Conservation (phyloP, 768 basidiomycete species). For the Gelatoporia subvermispora region DNA sequence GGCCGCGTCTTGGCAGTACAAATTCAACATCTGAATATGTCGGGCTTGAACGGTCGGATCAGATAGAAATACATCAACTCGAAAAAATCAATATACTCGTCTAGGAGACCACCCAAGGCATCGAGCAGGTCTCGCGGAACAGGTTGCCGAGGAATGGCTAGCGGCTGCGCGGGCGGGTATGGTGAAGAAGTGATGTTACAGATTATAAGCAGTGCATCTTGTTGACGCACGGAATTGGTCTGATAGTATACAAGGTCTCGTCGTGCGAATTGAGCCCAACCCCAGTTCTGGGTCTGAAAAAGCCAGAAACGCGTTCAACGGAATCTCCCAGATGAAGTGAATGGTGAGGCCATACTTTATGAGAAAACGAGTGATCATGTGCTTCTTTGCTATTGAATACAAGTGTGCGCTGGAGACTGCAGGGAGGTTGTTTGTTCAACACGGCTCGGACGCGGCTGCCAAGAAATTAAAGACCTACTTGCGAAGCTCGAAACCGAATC, state of each 20-base stretch:
- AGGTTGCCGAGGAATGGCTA: conserved; percentile 40
- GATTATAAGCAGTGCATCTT: conserved; percentile 69
- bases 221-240: conserved; percentile 42
- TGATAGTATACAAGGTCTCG: conserved; percentile 67
- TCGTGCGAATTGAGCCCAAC: conserved; percentile 82
- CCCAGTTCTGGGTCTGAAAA: conserved; percentile 77
- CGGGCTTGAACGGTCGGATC: conserved; percentile 29
- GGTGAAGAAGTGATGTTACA: conserved; percentile 76
- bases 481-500: conserved; percentile 78
- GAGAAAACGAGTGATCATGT: conserved; percentile 76
- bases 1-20: conserved; percentile 50
- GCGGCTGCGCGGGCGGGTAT: conserved; percentile 40
- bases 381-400: conserved; percentile 71
- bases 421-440: neutral
- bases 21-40: conserved; percentile 83
- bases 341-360: conserved; percentile 57
- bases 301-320: neutral
- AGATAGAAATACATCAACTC: neutral
- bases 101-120: conserved; percentile 68
- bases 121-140: conserved; percentile 67
- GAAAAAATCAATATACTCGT: conserved; percentile 45
- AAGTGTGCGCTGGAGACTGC: conserved; percentile 42
- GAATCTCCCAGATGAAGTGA: too few relatives aligned
- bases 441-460: neutral
- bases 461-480: conserved; percentile 37